phyloP scores from a whole-genome alignment of 139 green algal species.

The Diplosphaera chodatii region DNA sequence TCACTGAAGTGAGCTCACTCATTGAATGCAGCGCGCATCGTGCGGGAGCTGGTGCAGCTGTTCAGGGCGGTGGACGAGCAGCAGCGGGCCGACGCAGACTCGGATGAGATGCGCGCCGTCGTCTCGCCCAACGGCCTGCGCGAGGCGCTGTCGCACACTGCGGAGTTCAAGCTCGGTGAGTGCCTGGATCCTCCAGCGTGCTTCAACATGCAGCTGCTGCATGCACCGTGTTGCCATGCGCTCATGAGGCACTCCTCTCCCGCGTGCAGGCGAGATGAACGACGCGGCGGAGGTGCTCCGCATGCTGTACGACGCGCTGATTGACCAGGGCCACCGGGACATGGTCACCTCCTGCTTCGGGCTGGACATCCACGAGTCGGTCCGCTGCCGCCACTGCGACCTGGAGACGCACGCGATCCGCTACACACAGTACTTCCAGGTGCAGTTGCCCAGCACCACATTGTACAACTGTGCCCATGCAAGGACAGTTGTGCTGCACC shows the following conservation, averaged over 20 bases:
- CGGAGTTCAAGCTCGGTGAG: slow-evolving; percentile 36
- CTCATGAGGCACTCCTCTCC: too few relatives aligned
- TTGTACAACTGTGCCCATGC: too few relatives aligned
- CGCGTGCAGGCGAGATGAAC: slow-evolving; percentile 31
- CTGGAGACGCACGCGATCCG: slow-evolving; percentile 24
- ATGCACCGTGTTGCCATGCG: background rate
- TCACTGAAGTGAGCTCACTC: too few relatives aligned
- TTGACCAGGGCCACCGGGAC: background rate
- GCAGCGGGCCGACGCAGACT: slow-evolving; percentile 5
- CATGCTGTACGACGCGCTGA: slow-evolving; percentile 1
- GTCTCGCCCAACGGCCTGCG: slow-evolving; percentile 43
- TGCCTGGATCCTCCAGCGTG: background rate
- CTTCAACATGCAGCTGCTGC: too few relatives aligned
- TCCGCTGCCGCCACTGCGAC: slow-evolving; percentile 16
- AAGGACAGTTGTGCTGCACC: too few relatives aligned
- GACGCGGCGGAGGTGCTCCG: slow-evolving; percentile 16
- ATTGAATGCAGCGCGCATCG: slow-evolving; percentile 14
- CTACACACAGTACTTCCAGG: background rate
- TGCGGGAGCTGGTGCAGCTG: slow-evolving; percentile 37
- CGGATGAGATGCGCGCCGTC: slow-evolving; percentile 1
- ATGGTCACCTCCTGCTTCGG: slow-evolving; percentile 37
- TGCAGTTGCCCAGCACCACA: too few relatives aligned
- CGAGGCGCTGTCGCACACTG: slow-evolving; percentile 39
- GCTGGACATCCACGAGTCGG: slow-evolving; percentile 26
- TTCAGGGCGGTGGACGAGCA: slow-evolving; percentile 25